Percentiles rank a stretch among this genome's conserved stretches.
Conservation (phyloP, 225 moss, liverwort and hornwort species). For the Polytrichum commune region DNA sequence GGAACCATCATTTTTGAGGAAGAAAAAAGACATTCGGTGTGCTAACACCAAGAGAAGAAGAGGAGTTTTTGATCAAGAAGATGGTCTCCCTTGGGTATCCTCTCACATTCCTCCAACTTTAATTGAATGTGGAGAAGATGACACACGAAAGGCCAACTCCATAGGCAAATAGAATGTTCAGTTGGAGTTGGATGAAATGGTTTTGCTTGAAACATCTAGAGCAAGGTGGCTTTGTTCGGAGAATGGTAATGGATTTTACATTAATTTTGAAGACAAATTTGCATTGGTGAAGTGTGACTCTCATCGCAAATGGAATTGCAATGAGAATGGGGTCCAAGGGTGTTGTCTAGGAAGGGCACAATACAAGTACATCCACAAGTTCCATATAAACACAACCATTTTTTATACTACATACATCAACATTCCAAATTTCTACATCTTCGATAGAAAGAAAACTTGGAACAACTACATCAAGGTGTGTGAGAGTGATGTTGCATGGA, state of each 20-base stretch:
- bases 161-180: neutral
- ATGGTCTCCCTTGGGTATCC: neutral
- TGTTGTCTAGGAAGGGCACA: neutral
- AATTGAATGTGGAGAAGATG: neutral
- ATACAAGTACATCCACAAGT: neutral
- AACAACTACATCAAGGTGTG: neutral
- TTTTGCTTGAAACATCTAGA: neutral
- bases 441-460: neutral
- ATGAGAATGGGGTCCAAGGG: neutral
- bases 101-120: neutral
- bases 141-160: neutral
- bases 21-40: too few species aligned
- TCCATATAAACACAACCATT: too few species aligned
- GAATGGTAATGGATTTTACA: neutral
- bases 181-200: neutral
- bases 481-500: neutral
- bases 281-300: neutral
- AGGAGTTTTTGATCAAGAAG: too few species aligned
- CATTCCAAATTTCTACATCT: constrained; percentile 1
- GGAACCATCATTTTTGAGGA: too few species aligned
- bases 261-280: neutral
- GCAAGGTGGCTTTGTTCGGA: neutral
- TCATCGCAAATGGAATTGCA: neutral
- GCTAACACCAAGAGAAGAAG: too few species aligned
- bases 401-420: neutral